Conservation (phyloP, 768 basidiomycete species). For the Lepiota brunneoincarnata region DNA sequence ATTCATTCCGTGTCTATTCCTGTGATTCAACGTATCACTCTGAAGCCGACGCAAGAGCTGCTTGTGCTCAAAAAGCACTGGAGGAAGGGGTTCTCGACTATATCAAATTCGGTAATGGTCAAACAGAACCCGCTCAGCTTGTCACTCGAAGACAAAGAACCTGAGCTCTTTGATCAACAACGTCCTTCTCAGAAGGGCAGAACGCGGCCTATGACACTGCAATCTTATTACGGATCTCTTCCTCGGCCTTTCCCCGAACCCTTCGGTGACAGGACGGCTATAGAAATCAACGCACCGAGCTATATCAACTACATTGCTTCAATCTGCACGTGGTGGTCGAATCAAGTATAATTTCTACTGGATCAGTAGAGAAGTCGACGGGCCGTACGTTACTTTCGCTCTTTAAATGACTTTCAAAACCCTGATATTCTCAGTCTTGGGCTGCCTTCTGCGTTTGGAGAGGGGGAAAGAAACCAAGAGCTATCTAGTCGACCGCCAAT, state of each 20-base stretch:
- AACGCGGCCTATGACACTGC: slow-evolving; percentile 35
- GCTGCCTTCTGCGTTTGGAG: slow-evolving; percentile 59
- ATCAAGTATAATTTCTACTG: slow-evolving; percentile 39
- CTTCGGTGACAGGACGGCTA: slow-evolving; percentile 41
- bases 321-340: slow-evolving; percentile 49
- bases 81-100: slow-evolving; percentile 54
- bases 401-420: neutral
- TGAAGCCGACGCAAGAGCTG: slow-evolving; percentile 42
- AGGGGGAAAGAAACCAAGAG: slow-evolving; percentile 48
- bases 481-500: slow-evolving; percentile 62
- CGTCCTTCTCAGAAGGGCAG: slow-evolving; percentile 3
- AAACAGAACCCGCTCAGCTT: slow-evolving; percentile 32
- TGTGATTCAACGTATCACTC: slow-evolving; percentile 41
- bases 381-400: slow-evolving; percentile 37
- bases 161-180: slow-evolving; percentile 1
- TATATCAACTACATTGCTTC: slow-evolving; percentile 52
- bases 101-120: slow-evolving; percentile 54
- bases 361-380: slow-evolving; percentile 35
- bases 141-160: neutral
- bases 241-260: slow-evolving; percentile 62
- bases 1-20: slow-evolving; percentile 50
- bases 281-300: slow-evolving; percentile 51
- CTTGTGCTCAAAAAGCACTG: slow-evolving; percentile 54
- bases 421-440: slow-evolving; percentile 20
- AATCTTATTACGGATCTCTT: slow-evolving; percentile 61